phyloP scores from a whole-genome alignment of 768 basidiomycete species.

The Antrodiella citrinella region DNA sequence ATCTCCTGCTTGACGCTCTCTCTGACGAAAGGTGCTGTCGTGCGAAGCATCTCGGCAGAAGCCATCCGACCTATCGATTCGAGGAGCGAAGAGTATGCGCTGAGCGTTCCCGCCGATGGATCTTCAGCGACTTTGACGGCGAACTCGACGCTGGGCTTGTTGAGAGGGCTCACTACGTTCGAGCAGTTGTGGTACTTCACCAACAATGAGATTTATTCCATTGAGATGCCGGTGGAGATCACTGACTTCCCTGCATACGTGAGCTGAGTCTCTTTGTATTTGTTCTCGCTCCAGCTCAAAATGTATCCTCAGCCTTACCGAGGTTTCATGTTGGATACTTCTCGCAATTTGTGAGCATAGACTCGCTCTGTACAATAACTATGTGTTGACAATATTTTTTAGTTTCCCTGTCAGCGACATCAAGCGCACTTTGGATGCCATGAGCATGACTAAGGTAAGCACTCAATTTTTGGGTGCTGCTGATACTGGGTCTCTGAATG shows the following conservation, averaged over 20 bases:
- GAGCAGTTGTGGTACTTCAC: conserved; percentile 49
- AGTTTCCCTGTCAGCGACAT: conserved; percentile 55
- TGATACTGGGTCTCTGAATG: background rate
- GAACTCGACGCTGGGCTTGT: conserved; percentile 55
- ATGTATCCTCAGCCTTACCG: conserved; percentile 51
- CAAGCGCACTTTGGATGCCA: conserved; percentile 62
- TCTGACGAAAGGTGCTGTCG: conserved; percentile 20
- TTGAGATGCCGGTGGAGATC: conserved; percentile 50
- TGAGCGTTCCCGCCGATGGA: conserved; percentile 46
- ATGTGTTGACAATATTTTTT: background rate
- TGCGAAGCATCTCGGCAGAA: conserved; percentile 42
- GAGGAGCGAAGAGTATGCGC: conserved; percentile 50
- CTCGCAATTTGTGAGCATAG: conserved; percentile 43
- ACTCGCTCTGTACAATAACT: background rate
- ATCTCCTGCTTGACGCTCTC: conserved; percentile 35
- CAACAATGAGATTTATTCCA: conserved; percentile 33
- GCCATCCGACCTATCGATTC: conserved; percentile 37
- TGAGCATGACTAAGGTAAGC: conserved; percentile 54
- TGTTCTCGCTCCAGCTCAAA: background rate
- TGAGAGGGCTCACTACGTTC: conserved; percentile 70
- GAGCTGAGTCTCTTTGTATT: conserved; percentile 18
- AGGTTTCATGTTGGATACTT: conserved; percentile 73
- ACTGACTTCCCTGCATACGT: conserved; percentile 59
- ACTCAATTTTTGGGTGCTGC: too few relatives aligned
- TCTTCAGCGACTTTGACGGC: conserved; percentile 43